A percentile compares a stretch with the other conserved stretches of the same genome.
These are phyloP conservation scores for Nannochloropsis gaditana DNA, from an alignment of 108 stramenopile species.

Conservation along the genomic window DNA sequence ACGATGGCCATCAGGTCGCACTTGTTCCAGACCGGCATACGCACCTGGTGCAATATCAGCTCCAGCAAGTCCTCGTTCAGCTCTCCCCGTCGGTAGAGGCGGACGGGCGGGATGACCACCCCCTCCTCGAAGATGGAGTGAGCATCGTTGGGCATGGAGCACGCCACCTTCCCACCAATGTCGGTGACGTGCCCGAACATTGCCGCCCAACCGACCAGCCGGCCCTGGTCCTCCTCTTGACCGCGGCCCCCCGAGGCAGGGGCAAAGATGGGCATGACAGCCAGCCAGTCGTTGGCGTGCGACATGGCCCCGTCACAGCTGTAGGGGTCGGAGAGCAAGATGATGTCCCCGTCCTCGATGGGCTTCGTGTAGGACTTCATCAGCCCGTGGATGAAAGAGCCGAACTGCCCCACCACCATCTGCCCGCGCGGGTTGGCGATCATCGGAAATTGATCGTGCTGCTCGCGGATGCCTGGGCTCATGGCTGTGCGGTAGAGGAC, in stretches of 20 bases:
- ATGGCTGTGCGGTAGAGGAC: neutral
- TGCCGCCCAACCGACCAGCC: neutral
- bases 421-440: neutral
- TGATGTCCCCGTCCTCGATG: neutral
- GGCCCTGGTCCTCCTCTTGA: neutral
- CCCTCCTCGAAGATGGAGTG: neutral
- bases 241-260: neutral
- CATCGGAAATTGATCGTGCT: neutral
- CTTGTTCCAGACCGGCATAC: slow-evolving; percentile 8
- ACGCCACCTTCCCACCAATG: neutral
- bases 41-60: neutral
- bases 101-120: neutral
- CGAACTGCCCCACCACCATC: neutral
- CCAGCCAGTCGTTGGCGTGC: slow-evolving; percentile 6
- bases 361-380: neutral
- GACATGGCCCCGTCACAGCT: neutral
- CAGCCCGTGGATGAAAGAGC: neutral
- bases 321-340: neutral
- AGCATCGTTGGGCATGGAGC: neutral
- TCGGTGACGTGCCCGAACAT: slow-evolving; percentile 13
- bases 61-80: slow-evolving; percentile 20
- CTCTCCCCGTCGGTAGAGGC: neutral
- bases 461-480: neutral
- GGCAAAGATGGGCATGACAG: neutral
- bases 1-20: slow-evolving; percentile 8